These are phyloP conservation scores for Phytophthora sp. DNA, from an alignment of 352 stramenopile species.

Conservation along the genomic window DNA sequence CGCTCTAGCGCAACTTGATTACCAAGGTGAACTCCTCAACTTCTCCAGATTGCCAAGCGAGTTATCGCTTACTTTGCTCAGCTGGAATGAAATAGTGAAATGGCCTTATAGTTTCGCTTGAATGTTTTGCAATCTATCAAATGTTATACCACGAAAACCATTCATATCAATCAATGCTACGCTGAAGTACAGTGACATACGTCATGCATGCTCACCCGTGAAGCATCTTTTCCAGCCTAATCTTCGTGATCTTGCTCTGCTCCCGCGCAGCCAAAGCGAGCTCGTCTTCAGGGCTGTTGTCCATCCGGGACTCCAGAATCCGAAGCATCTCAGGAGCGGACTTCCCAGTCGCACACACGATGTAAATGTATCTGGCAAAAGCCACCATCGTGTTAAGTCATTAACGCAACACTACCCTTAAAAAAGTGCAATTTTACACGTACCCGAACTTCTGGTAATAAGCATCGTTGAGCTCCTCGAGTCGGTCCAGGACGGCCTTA, in stretches of 20 bases:
- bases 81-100: too few species aligned
- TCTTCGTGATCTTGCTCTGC: conserved; percentile 83
- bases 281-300: conserved; percentile 52
- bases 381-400: not conserved
- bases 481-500: conserved; percentile 55
- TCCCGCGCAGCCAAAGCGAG: conserved; percentile 65
- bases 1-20: too few species aligned
- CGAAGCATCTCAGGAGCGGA: conserved; percentile 75
- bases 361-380: conserved; percentile 70
- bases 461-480: conserved; percentile 68
- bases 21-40: too few species aligned
- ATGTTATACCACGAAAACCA: not conserved
- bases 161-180: not conserved
- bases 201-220: conserved; percentile 50
- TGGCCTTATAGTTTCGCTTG: conserved; percentile 16
- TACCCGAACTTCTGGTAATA: conserved; percentile 80
- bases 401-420: too few species aligned
- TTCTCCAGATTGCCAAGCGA: too few species aligned
- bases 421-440: too few species aligned
- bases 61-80: too few species aligned
- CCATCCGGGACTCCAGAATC: conserved; percentile 66
- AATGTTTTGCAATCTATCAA: conserved; percentile 1
- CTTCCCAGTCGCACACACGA: conserved; percentile 83
- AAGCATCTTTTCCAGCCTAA: conserved; percentile 71
- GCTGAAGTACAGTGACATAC: not conserved